phyloP scores from a whole-genome alignment of 352 stramenopile species.

The Phytophthora uliginosa region DNA sequence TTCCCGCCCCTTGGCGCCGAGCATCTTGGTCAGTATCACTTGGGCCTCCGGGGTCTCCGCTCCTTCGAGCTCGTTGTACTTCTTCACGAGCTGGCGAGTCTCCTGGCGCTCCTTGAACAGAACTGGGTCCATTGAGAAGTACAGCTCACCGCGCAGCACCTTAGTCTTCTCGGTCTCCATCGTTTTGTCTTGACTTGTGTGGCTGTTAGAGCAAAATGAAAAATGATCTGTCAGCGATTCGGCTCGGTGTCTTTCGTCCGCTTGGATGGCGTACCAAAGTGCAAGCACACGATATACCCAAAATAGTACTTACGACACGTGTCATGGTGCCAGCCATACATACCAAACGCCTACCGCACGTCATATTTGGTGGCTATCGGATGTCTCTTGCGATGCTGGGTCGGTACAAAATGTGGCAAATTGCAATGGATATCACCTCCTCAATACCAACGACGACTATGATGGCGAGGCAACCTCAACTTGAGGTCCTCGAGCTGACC shows the following conservation, averaged over 20 bases:
- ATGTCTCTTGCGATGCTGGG: too few species aligned
- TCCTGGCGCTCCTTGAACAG: constrained; percentile 44
- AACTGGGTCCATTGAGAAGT: constrained; percentile 37
- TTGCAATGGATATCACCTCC: too few species aligned
- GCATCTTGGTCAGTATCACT: constrained; percentile 38
- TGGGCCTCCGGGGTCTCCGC: constrained; percentile 34
- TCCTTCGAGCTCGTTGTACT: constrained; percentile 48
- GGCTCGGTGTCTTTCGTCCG: not conserved
- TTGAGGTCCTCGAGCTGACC: not conserved
- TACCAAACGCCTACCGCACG: not conserved
- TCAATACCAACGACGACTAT: not conserved
- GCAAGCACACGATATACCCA: not conserved
- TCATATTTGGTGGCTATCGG: not conserved
- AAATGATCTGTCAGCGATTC: not conserved
- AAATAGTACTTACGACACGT: not conserved
- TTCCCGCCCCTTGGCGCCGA: constrained; percentile 48
- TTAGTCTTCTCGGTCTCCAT: constrained; percentile 59
- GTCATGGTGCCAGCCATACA: not conserved
- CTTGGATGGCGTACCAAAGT: not conserved
- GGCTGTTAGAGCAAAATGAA: not conserved
- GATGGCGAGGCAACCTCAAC: too few species aligned
- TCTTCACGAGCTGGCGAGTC: constrained; percentile 35
- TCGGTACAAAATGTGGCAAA: too few species aligned
- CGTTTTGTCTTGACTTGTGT: not conserved
- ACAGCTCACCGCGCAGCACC: constrained; percentile 65